Evolutionary conservation across 2,329 filamentous ascomycete species (phyloP), one percentile per base, ranked within the genome.

Genomic region (Achaetomium macrosporum): DNA sequence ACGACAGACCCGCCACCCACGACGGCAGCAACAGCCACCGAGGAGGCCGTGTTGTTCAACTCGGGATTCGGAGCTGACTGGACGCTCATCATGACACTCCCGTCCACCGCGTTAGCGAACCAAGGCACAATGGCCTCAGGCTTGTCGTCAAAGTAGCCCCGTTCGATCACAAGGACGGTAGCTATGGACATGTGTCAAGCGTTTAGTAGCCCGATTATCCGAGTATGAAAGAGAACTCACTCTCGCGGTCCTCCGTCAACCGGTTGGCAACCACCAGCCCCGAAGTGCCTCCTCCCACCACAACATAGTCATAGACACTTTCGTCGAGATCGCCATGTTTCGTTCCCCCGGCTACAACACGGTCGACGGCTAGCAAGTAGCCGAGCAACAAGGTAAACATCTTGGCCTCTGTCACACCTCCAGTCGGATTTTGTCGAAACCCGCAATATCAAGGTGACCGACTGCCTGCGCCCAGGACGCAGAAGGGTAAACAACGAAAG

Each of bases 1-100:
- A 72, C 57, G 17, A 73, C 64, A 0, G 68, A 71, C 20, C 70
- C 69, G 7, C 72, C 71, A 1, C 72, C 72, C 3, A 75, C 64
- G 3, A 65, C 70, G 15, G 58, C 53, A 3, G 59, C 45, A 12
- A 59, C 60, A 4, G 60, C 54, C n/a, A 61, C 58, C 1, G 25
- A 33, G 2, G 15, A 57, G 5, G 55, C 57, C 6, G 52, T 31
- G 43, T 61, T 62, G 50, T 59, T 56, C 9, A 62, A 53, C 20
- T 49, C 54, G 5, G 44, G 40, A 30, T 50, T 57, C 3, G 60
- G 60, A 1, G 57, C 60, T 10, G 60, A 62, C 12, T 40, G 41
- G 2, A 53, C 52, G 5, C 35, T 50, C 10, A 56, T 50, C 35
- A 59, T 30, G n/a, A 60, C 55, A 40, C 50, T 56, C 2, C 42